Base-by-base conservation (phyloP, 2,329 filamentous ascomycete genomes). In the Mycosphaerella sp. region DNA sequence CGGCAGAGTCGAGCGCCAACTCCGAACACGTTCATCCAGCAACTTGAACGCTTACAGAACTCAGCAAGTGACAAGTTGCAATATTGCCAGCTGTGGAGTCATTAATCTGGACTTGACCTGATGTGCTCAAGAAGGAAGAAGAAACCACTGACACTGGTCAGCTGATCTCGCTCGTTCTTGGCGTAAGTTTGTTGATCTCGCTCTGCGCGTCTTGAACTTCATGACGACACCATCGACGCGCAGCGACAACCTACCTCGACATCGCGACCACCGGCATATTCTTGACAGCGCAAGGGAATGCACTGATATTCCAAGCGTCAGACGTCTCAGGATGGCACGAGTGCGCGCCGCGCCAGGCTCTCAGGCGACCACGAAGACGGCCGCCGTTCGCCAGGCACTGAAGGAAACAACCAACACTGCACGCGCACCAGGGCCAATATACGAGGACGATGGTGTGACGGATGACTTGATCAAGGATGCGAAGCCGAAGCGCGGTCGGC, bases 351-450 rank as follows among this genome's bases (percentile, higher is more conserved):
- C 59, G 40, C 58, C 57, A 18, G 42, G 49, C 34, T 50, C 51
- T 25, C 48, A 55, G 50, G 45, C 60, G 21, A 44, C 47, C 2
- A 21, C 55, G 32, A 44, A 58, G 28, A 32, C 44, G 17, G 43
- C 59, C 27, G 36, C 52, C 14, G 49, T 47, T 17, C 55, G 65
- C 35, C 57, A 50, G 28, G 63, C 63, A 36, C 44, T 65, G 52
- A 60, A 58, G 42, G 61, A 67, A 53, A 64, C 63, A 54, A 64
- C 64, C 35, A 66, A 64, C 48, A 63, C 57, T 16, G 50, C 60
- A 37, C 55, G 55, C 41, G 42, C 55, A 12, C 58, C 53, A 14
- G 56, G 54, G 37, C 52, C 56, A 14, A 49, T 52, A 37, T 62
- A 62, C 49, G 56, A 57, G 4, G 54, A 61, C 42, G 59, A 62